Evolutionary conservation across 495 filamentous ascomycete species (phyloP).

Genomic region (Lasiosphaeria hispida): DNA sequence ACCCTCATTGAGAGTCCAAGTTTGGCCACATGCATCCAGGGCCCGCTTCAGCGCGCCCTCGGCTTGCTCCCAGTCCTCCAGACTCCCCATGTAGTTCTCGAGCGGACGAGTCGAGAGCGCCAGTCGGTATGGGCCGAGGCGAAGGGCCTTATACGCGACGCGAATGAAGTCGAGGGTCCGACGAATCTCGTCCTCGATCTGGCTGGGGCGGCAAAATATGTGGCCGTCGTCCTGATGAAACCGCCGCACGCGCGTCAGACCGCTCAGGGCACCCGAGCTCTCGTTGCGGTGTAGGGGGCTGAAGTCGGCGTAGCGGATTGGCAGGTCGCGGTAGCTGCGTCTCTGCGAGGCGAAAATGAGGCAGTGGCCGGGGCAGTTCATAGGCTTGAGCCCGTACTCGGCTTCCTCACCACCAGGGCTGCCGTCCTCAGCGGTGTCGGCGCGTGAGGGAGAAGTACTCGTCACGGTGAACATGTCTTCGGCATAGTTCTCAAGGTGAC

Average conservation of each 20-base stretch:
- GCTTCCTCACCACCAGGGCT: slow-evolving; percentile 55
- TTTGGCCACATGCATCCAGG: slow-evolving; percentile 60
- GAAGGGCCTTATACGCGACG: slow-evolving; percentile 72
- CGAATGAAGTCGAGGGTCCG: slow-evolving; percentile 77
- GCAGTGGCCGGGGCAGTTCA: slow-evolving; percentile 97
- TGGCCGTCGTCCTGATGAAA: slow-evolving; percentile 97
- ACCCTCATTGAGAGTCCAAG: slow-evolving; percentile 72
- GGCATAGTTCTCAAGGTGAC: slow-evolving; percentile 91
- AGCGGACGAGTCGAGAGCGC: slow-evolving; percentile 80
- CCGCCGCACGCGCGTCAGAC: slow-evolving; percentile 82
- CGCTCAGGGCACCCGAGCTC: slow-evolving; percentile 78
- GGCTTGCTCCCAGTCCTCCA: slow-evolving; percentile 79
- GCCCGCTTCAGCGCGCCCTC: slow-evolving; percentile 70
- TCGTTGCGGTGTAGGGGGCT: slow-evolving; percentile 90
- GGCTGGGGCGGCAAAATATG: slow-evolving; percentile 84
- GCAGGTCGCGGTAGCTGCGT: slow-evolving; percentile 77
- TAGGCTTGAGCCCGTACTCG: slow-evolving; percentile 89
- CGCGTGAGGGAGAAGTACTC: slow-evolving; percentile 45
- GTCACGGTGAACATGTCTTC: slow-evolving; percentile 94
- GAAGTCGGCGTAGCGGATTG: slow-evolving; percentile 90
- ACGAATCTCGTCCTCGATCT: slow-evolving; percentile 78
- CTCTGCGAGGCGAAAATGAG: slow-evolving; percentile 72
- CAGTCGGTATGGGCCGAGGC: slow-evolving; percentile 70
- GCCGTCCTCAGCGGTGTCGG: slow-evolving; percentile 26
- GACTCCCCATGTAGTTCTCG: slow-evolving; percentile 73